Evolutionary conservation across 176 grass and related monocot species (phyloP).

Genomic region (Eragrostis nindensis): DNA sequence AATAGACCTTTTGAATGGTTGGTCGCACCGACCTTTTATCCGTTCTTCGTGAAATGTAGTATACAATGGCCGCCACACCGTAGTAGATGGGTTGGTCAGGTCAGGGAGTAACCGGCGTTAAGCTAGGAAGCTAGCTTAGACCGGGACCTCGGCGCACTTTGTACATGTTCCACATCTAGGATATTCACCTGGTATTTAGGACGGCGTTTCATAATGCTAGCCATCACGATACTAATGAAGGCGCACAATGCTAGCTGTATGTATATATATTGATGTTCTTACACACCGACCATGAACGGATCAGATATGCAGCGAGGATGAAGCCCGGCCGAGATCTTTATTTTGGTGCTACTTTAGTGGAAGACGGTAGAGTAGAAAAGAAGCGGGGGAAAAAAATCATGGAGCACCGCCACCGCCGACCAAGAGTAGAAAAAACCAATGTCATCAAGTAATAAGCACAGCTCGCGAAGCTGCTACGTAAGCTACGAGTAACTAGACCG

Average conservation of each 20-base stretch:
- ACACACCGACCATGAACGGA: neutral
- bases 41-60: constrained; percentile 10
- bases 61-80: constrained; percentile 11
- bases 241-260: neutral
- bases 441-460: too few species aligned
- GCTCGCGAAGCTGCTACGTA: too few species aligned
- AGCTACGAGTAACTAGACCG: too few species aligned
- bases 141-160: constrained; percentile 17
- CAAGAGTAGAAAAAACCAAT: too few species aligned
- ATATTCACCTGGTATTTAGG: constrained; percentile 19
- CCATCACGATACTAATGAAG: constrained; percentile 2
- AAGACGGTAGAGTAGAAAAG: too few species aligned
- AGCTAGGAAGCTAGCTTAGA: neutral
- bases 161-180: too few species aligned
- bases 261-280: neutral
- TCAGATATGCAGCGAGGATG: neutral
- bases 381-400: too few species aligned
- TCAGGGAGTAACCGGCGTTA: neutral
- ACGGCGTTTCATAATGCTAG: constrained; percentile 31
- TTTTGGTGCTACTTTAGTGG: too few species aligned
- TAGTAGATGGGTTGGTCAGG: constrained; percentile 2
- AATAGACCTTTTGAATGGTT: neutral
- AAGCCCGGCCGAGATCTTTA: neutral
- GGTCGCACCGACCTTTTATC: neutral
- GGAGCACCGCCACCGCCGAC: too few species aligned